Conservation (phyloP, 2,329 filamentous ascomycete genomes). For the Esteya vermicola region DNA sequence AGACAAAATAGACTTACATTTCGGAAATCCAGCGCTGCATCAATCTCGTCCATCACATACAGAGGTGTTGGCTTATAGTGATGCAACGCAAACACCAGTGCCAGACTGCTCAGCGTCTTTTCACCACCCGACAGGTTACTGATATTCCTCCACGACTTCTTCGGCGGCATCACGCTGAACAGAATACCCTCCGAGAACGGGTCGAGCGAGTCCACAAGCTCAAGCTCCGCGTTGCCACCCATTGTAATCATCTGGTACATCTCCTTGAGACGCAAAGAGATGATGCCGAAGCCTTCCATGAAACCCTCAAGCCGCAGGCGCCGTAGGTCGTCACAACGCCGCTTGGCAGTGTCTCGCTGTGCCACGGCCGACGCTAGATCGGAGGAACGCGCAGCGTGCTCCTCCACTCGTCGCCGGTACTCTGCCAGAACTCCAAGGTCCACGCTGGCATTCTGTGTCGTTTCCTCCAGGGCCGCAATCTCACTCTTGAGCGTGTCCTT, state of each 20-base stretch:
- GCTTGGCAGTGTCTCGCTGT: slow-evolving; percentile 76
- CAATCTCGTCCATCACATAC: slow-evolving; percentile 99
- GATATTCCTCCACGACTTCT: slow-evolving; percentile 99
- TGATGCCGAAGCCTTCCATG: slow-evolving; percentile 93
- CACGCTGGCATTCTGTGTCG: slow-evolving; percentile 72
- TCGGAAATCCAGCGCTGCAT: slow-evolving; percentile 91
- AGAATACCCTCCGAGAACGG: slow-evolving; percentile 94
- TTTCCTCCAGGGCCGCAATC: slow-evolving; percentile 48
- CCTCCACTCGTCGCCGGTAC: slow-evolving; percentile 24
- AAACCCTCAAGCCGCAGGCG: slow-evolving; percentile 86
- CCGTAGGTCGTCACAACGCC: slow-evolving; percentile 81
- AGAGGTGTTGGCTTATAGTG: slow-evolving; percentile 96
- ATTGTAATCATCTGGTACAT: slow-evolving; percentile 99
- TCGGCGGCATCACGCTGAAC: slow-evolving; percentile 97
- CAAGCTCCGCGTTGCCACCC: slow-evolving; percentile 94
- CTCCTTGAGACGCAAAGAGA: slow-evolving; percentile 89
- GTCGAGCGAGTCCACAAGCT: slow-evolving; percentile 89
- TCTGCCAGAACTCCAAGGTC: slow-evolving; percentile 62
- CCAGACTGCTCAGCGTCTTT: slow-evolving; percentile 87
- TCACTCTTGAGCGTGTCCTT: slow-evolving; percentile 47
- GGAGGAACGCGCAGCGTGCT: slow-evolving; percentile 38
- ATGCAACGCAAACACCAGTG: slow-evolving; percentile 93
- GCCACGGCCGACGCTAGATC: slow-evolving; percentile 69
- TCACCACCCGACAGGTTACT: slow-evolving; percentile 90
- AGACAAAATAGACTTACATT: slow-evolving; percentile 54